Percentiles rank a stretch among this genome's conserved stretches.
These are phyloP conservation scores for Canavalia ensiformis DNA, from an alignment of 306 rosid species.

Conservation along the genomic window DNA sequence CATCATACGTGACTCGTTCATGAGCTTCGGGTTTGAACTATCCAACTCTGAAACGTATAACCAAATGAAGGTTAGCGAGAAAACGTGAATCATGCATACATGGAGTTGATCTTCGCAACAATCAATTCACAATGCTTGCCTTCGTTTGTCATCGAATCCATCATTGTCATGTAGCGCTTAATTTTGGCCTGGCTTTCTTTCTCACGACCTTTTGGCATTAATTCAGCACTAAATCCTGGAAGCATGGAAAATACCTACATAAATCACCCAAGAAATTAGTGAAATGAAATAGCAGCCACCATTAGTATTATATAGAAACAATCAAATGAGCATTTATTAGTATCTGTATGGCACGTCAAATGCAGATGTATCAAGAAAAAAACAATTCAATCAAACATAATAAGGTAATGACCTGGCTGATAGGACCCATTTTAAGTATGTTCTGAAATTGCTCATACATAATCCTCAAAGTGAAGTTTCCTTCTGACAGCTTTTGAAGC, in stretches of 20 bases:
- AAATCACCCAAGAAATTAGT: constrained; percentile 34
- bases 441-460: constrained; percentile 91
- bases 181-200: constrained; percentile 92
- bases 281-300: constrained; percentile 35
- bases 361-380: neutral
- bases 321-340: constrained; percentile 1
- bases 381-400: constrained; percentile 7
- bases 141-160: constrained; percentile 98
- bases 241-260: constrained; percentile 83
- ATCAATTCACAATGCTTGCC: constrained; percentile 52
- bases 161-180: constrained; percentile 96
- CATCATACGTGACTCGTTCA: constrained; percentile 77
- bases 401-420: constrained; percentile 67
- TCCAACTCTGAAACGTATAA: constrained; percentile 72
- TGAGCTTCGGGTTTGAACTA: constrained; percentile 78
- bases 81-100: neutral
- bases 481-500: constrained; percentile 85
- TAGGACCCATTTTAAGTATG: constrained; percentile 86
- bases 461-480: constrained; percentile 84
- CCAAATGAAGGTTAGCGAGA: constrained; percentile 37
- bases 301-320: constrained; percentile 17
- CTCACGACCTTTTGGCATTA: constrained; percentile 92
- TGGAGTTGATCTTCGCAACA: constrained; percentile 12
- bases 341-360: constrained; percentile 24
- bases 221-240: constrained; percentile 77